Conservation (phyloP, 2,329 filamentous ascomycete genomes). For the Thelonectria olida region DNA sequence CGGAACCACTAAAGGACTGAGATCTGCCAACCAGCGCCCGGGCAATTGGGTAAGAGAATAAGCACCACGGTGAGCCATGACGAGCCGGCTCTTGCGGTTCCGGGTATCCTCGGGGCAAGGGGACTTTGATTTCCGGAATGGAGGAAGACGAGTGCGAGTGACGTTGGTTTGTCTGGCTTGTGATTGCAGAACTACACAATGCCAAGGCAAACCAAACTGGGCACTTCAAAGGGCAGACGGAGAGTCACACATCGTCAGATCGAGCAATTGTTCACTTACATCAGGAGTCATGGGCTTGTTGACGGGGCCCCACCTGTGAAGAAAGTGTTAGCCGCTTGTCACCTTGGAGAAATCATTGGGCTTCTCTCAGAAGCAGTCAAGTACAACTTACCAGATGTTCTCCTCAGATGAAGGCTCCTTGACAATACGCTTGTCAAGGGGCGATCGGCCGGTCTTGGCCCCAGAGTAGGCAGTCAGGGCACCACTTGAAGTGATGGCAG, state of each 20-base stretch:
- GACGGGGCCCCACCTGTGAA: constrained; percentile 85
- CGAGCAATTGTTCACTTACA: constrained; percentile 60
- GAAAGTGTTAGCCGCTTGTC: constrained; percentile 41
- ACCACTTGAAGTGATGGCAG: constrained; percentile 94
- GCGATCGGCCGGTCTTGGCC: constrained; percentile 96
- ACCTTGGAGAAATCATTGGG: constrained; percentile 10
- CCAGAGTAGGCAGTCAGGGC: constrained; percentile 97
- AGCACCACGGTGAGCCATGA: constrained; percentile 38
- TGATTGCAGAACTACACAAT: constrained; percentile 25
- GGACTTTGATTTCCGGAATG: constrained; percentile 37
- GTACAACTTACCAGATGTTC: constrained; percentile 76
- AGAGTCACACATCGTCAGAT: constrained; percentile 20
- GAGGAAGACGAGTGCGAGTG: constrained; percentile 22
- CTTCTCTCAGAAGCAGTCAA: constrained; percentile 14
- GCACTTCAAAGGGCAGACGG: constrained; percentile 16
- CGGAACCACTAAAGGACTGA: constrained; percentile 20
- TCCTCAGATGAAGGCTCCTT: constrained; percentile 89
- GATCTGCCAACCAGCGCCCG: constrained; percentile 40
- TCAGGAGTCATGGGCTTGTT: constrained; percentile 99
- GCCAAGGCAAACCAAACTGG: constrained; percentile 13
- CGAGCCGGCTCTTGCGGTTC: constrained; percentile 33
- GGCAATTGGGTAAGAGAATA: constrained; percentile 43
- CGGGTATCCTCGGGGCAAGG: constrained; percentile 41
- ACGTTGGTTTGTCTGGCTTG: constrained; percentile 25
- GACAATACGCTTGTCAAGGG: constrained; percentile 96